Evolutionary conservation across 768 basidiomycete genomes (phyloP).

Genomic region (Postia placenta): DNA sequence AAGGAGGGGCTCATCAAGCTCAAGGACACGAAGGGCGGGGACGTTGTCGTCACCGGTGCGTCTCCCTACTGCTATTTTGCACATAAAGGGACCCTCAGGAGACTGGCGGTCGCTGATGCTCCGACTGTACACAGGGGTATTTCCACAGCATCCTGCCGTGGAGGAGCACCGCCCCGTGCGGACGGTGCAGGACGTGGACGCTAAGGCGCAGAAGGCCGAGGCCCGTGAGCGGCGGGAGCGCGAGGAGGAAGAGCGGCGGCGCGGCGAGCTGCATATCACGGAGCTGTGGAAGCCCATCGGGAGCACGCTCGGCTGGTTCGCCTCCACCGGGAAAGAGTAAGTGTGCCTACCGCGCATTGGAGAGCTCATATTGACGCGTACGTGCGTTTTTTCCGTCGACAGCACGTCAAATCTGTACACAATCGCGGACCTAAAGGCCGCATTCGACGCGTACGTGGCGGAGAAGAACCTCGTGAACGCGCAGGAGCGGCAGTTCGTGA

Average conservation of each 20-base stretch:
- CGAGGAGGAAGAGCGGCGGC: slow-evolving; percentile 35
- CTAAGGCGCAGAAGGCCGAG: slow-evolving; percentile 54
- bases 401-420: slow-evolving; percentile 54
- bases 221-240: slow-evolving; percentile 46
- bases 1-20: slow-evolving; percentile 68
- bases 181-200: slow-evolving; percentile 64
- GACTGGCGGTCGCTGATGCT: background rate
- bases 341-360: background rate
- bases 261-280: slow-evolving; percentile 47
- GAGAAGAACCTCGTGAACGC: slow-evolving; percentile 58
- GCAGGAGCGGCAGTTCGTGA: slow-evolving; percentile 62
- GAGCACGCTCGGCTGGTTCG: slow-evolving; percentile 51
- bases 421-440: slow-evolving; percentile 45
- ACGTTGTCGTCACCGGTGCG: slow-evolving; percentile 39
- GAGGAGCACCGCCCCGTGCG: slow-evolving; percentile 41
- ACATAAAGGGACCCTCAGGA: background rate
- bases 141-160: slow-evolving; percentile 51
- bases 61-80: background rate
- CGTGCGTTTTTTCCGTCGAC: background rate
- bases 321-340: slow-evolving; percentile 56
- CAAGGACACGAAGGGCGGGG: slow-evolving; percentile 47
- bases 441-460: slow-evolving; percentile 59
- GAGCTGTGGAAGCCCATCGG: slow-evolving; percentile 78
- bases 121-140: slow-evolving; percentile 37
- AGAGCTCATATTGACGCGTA: too few relatives aligned